Base-by-base conservation (phyloP, 257 asterid genomes). In the Nicotiana tabacum region DNA sequence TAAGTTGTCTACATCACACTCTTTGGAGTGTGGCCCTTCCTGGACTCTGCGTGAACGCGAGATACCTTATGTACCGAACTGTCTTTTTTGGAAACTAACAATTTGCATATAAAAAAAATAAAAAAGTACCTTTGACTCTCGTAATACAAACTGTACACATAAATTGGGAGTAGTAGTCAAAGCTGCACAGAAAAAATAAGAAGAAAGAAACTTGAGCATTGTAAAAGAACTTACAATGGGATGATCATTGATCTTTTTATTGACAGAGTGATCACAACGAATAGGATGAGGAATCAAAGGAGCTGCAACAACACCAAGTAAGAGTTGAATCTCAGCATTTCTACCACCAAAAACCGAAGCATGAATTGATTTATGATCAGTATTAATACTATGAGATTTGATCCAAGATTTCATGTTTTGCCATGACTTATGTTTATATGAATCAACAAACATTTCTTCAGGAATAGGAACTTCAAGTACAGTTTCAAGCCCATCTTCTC, bases 391-490 rank as follows among this genome's bases (percentile, higher is more conserved):
- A 3, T 82, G 85, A 0, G 91, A 87, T 66, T 65, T 83, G 21
- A 83, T 83, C 93, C 94, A 90, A 24, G 91, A 84, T 27, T 85
- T 90, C 88, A 92, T 77, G 65, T 57, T 21, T 17, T 81, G 83
- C 83, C 83, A 81, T 11, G 83, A 66, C 78, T 81, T 66, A 57
- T 66, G 30, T 9, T 68, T 74, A 84, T 88, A 89, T 4, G 77
- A 3, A 90, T 82, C 51, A 8, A 74, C 84, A 65, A 88, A 81
- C 91, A 87, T 84, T 60, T 92, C 97, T 69, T 91, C 97, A 0
- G 97, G 97, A 37, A 92, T 89, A 0, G 97, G 97, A 21, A 92
- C 95, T 85, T 92, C 97, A 29, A 91, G 93, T 4, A 92, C 97
- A 0, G 97, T 92, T 64, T 92, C 95, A 37, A 92, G 93, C 15